Percentiles rank a stretch among this genome's conserved stretches.
phyloP scores from a whole-genome alignment of 352 stramenopile genomes.

The Phytophthora pisi region DNA sequence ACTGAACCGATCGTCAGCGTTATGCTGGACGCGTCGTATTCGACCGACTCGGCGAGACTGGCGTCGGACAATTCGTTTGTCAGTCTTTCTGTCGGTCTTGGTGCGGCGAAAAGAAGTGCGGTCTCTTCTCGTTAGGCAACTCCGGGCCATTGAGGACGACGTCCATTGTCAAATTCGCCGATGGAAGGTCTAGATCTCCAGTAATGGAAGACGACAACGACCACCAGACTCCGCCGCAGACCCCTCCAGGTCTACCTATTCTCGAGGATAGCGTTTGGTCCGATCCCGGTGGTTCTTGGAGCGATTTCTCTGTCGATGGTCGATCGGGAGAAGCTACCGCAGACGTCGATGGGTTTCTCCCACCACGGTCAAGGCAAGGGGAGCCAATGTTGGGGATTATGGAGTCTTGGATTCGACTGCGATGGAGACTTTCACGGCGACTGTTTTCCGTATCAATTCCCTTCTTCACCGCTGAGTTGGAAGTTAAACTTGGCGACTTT shows the following conservation, averaged over 20 bases:
- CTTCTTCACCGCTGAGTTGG: conserved; percentile 28
- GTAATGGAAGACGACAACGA: conserved; percentile 11
- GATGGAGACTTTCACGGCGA: conserved; percentile 24
- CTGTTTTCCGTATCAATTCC: conserved; percentile 34
- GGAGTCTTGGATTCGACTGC: conserved; percentile 22
- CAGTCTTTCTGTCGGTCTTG: neutral
- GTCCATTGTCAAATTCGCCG: conserved; percentile 10
- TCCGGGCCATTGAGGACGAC: neutral
- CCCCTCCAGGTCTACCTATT: conserved; percentile 13
- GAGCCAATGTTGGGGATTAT: neutral
- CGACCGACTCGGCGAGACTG: conserved; percentile 16
- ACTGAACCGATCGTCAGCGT: conserved; percentile 16
- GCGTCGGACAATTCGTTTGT: conserved; percentile 7
- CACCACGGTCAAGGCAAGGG: neutral
- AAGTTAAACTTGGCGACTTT: conserved; percentile 44
- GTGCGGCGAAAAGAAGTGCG: neutral
- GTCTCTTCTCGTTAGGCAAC: conserved; percentile 8
- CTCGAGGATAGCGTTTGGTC: conserved; percentile 27
- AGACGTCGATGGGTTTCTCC: conserved; percentile 2
- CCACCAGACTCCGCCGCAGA: neutral
- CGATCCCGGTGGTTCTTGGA: conserved; percentile 20
- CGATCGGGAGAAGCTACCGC: conserved; percentile 14
- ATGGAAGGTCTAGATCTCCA: conserved; percentile 17
- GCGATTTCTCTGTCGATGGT: neutral
- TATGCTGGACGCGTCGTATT: conserved; percentile 1